Conservation (phyloP, 306 rosid genomes). For the Ormosia semicastrata region DNA sequence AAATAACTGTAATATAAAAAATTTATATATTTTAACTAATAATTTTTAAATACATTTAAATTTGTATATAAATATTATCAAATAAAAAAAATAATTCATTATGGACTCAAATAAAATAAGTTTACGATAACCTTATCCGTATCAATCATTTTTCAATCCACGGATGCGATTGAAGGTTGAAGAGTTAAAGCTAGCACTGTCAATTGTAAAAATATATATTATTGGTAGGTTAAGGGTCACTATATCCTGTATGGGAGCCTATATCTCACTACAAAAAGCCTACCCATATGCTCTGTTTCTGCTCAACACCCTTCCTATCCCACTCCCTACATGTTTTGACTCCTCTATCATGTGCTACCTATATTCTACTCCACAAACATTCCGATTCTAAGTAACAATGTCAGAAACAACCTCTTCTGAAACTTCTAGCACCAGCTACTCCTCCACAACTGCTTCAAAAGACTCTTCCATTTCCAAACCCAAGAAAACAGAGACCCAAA, state of each 20-base stretch:
- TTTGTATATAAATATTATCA: too few species aligned
- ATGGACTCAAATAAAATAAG: too few species aligned
- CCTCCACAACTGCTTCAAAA: neutral
- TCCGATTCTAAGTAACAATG: conserved; percentile 22
- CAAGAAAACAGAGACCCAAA: conserved; percentile 3
- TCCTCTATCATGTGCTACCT: neutral
- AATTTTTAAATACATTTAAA: too few species aligned
- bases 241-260: conserved; percentile 31
- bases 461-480: neutral
- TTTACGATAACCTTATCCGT: too few species aligned
- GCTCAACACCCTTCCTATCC: neutral
- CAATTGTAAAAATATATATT: conserved; percentile 3
- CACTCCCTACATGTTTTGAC: neutral
- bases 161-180: too few species aligned
- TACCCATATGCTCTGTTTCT: conserved; percentile 20
- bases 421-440: conserved; percentile 26
- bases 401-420: conserved; percentile 18
- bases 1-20: too few species aligned
- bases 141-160: too few species aligned
- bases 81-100: too few species aligned
- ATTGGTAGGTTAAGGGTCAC: conserved; percentile 54
- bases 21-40: too few species aligned
- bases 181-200: too few species aligned
- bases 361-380: neutral
- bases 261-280: conserved; percentile 32